Base-by-base conservation (phyloP, 1,139 yeast genomes). In the Candida sp. region DNA sequence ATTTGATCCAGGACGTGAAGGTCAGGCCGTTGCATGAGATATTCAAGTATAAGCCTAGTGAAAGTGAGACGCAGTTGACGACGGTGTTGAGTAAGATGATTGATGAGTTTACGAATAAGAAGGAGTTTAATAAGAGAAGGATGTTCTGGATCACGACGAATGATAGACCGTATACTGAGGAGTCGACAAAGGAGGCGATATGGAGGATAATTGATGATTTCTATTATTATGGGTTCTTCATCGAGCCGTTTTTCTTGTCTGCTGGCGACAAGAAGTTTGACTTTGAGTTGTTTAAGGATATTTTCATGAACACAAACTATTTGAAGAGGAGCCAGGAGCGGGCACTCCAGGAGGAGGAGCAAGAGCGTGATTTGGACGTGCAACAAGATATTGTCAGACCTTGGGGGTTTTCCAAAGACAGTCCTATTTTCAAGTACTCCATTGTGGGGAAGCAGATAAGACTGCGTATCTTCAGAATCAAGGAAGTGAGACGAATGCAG, bases 221-320 rank as follows among this genome's bases (percentile, higher is more conserved):
- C 48, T 79, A 80, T 48, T 80, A 80, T 49, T 70, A 73, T 22
- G 71, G 69, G 37, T 83, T 88, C 30, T 71, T 70, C 12, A 77
- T 92, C 17, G 72, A 75, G 25, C 96, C 98, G 0, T 78, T 90
- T 49, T 85, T 93, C 59, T 65, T 91, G 38, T 52, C 48, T 7
- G 49, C 57, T 6, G 43, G 51, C 3, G 63, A 27, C 54, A 65
- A 50, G 3, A 49, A 70, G 3, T 88, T 89, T 61, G 78, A 87
- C 60, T 69, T 80, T 51, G 57, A 73, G 5, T 73, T 78, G 44
- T 91, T 81, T 63, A 80, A 84, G 58, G 88, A 85, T 50, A 73
- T 85, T 28, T 77, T 86, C 54, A 60, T 77, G 50, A 77, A 76
- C 55, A 75, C 81, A 4, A 68, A 71, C 54, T 73, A 67, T 54